Conservation (phyloP, 768 basidiomycete genomes). For the Lactifluus piperatus region DNA sequence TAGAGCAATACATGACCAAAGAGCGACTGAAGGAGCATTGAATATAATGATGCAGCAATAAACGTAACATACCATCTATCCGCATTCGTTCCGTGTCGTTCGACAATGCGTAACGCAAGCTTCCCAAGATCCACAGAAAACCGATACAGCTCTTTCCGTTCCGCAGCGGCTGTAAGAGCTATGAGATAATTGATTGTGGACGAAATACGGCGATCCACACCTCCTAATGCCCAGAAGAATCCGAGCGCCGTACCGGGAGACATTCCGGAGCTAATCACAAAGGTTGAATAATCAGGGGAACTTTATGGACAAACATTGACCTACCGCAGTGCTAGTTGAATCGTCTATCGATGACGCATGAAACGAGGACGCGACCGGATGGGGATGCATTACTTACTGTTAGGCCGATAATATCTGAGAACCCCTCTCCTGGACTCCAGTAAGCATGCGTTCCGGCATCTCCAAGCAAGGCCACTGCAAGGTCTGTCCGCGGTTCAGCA, state of each 20-base stretch:
- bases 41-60: neutral
- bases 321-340: constrained; percentile 55
- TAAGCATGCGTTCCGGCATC: constrained; percentile 68
- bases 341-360: constrained; percentile 35
- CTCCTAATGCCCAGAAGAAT: constrained; percentile 64
- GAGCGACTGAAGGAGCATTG: constrained; percentile 38
- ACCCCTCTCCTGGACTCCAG: constrained; percentile 51
- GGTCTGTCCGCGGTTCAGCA: constrained; percentile 47
- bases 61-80: constrained; percentile 51
- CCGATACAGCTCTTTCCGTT: constrained; percentile 52
- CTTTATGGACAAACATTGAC: neutral
- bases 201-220: constrained; percentile 27
- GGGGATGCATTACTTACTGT: constrained; percentile 35
- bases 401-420: constrained; percentile 55
- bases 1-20: constrained; percentile 48
- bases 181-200: neutral
- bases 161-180: constrained; percentile 40
- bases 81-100: constrained; percentile 49
- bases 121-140: constrained; percentile 63
- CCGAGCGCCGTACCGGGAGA: constrained; percentile 60
- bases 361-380: neutral
- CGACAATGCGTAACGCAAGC: constrained; percentile 58
- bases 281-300: neutral
- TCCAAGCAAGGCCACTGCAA: constrained; percentile 57
- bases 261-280: constrained; percentile 48